phyloP scores from a whole-genome alignment of 352 stramenopile genomes.

The Globisporangium irregulare region DNA sequence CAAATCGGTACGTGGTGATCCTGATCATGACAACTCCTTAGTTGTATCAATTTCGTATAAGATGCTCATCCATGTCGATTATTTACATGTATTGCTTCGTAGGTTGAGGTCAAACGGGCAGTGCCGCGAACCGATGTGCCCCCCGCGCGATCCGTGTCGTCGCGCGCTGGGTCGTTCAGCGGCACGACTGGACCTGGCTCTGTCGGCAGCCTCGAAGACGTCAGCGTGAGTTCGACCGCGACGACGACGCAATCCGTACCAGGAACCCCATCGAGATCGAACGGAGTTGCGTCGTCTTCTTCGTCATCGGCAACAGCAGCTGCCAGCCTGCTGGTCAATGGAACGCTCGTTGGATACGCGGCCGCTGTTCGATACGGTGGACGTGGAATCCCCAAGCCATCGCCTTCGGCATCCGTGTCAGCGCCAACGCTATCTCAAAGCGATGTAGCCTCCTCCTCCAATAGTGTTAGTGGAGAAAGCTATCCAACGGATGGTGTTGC shows the following conservation, averaged over 20 bases:
- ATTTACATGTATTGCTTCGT: background rate
- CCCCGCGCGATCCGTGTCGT: conserved; percentile 69
- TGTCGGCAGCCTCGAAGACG: conserved; percentile 67
- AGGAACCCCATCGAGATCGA: conserved; percentile 52
- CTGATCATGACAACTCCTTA: background rate
- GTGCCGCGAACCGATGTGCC: conserved; percentile 82
- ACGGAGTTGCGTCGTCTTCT: conserved; percentile 26
- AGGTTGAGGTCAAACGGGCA: conserved; percentile 84
- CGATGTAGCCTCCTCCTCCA: conserved; percentile 23
- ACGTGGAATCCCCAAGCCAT: conserved; percentile 35
- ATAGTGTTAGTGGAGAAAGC: conserved; percentile 34
- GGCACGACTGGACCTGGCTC: conserved; percentile 69
- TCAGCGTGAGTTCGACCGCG: conserved; percentile 44
- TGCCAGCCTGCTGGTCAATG: conserved; percentile 40
- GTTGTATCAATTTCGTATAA: background rate
- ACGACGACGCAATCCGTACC: conserved; percentile 54
- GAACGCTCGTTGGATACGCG: conserved; percentile 69
- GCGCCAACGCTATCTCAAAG: conserved; percentile 12
- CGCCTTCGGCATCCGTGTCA: conserved; percentile 14
- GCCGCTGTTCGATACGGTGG: conserved; percentile 74
- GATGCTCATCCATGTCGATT: background rate
- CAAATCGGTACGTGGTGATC: conserved; percentile 61
- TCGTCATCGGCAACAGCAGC: conserved; percentile 18
- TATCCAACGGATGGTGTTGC: conserved; percentile 45
- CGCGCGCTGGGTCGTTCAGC: conserved; percentile 73